Evolutionary conservation across 2,329 filamentous ascomycete species (phyloP).

Genomic region (Alternaria dauci): DNA sequence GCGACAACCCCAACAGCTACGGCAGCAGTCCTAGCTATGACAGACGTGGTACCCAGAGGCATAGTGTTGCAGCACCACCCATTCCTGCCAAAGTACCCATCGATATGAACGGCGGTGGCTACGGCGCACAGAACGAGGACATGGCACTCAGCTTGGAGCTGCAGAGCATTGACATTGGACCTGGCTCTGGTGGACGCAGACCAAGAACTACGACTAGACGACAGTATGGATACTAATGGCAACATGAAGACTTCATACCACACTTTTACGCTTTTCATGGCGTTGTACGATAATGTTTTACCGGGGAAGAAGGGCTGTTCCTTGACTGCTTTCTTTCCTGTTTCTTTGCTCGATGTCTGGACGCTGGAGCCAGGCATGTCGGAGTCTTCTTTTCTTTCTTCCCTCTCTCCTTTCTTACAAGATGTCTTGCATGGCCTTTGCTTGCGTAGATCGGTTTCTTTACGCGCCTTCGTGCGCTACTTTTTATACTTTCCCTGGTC

Average conservation of each 20-base stretch:
- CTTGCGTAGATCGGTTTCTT: not conserved
- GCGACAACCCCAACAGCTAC: constrained; percentile 46
- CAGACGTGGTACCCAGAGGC: constrained; percentile 31
- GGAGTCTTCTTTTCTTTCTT: not conserved
- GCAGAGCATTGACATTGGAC: constrained; percentile 60
- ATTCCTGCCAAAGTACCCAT: constrained; percentile 76
- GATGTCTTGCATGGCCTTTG: not conserved
- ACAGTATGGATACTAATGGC: constrained; percentile 23
- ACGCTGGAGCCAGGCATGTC: constrained; percentile 14
- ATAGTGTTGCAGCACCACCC: constrained; percentile 58
- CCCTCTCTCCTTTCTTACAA: too few species aligned
- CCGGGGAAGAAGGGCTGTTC: not conserved
- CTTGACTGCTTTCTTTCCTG: not conserved
- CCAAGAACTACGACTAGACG: constrained; percentile 22
- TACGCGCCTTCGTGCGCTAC: not conserved
- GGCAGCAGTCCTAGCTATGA: constrained; percentile 39
- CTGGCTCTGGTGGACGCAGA: constrained; percentile 34
- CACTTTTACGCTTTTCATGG: constrained; percentile 3
- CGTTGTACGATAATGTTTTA: constrained; percentile 16
- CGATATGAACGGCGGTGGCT: constrained; percentile 22
- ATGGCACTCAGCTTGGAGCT: constrained; percentile 75
- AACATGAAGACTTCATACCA: not conserved
- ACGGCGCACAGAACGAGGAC: constrained; percentile 30
- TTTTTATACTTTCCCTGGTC: not conserved
- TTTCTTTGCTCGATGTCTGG: constrained; percentile 11